Percentiles rank a stretch among this genome's conserved stretches.
phyloP scores from a whole-genome alignment of 2,329 filamentous ascomycete genomes.

The Metarhizium rileyi region DNA sequence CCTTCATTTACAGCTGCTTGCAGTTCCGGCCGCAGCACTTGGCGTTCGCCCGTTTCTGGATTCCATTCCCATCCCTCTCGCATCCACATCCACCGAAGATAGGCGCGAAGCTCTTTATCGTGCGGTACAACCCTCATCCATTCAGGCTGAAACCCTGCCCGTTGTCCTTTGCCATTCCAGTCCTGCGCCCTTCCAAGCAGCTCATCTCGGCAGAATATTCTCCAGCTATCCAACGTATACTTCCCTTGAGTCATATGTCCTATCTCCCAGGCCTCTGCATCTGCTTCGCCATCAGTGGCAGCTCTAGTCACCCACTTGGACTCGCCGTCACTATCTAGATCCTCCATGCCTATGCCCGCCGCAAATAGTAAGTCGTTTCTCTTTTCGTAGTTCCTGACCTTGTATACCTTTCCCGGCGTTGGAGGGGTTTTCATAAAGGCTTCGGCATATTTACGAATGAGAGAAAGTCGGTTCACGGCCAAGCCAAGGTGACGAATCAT shows the following conservation, averaged over 20 bases:
- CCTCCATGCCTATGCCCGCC: background rate
- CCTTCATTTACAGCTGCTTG: constrained; percentile 46
- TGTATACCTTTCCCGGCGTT: constrained; percentile 41
- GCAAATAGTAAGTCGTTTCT: constrained; percentile 20
- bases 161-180: constrained; percentile 51
- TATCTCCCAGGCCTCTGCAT: constrained; percentile 61
- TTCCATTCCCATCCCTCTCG: constrained; percentile 79
- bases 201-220: constrained; percentile 82
- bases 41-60: constrained; percentile 55
- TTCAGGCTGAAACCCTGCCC: constrained; percentile 62
- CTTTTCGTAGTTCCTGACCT: constrained; percentile 37
- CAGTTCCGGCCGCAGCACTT: constrained; percentile 42
- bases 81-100: constrained; percentile 85
- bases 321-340: background rate
- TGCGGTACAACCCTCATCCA: constrained; percentile 78
- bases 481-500: constrained; percentile 66
- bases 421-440: constrained; percentile 60
- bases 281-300: constrained; percentile 4
- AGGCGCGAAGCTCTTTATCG: constrained; percentile 86
- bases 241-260: constrained; percentile 73
- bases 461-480: constrained; percentile 54
- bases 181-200: constrained; percentile 56
- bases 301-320: background rate
- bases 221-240: constrained; percentile 84
- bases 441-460: constrained; percentile 61